phyloP scores from a whole-genome alignment of 257 asterid species.

The Solanum pinnatisectum region DNA sequence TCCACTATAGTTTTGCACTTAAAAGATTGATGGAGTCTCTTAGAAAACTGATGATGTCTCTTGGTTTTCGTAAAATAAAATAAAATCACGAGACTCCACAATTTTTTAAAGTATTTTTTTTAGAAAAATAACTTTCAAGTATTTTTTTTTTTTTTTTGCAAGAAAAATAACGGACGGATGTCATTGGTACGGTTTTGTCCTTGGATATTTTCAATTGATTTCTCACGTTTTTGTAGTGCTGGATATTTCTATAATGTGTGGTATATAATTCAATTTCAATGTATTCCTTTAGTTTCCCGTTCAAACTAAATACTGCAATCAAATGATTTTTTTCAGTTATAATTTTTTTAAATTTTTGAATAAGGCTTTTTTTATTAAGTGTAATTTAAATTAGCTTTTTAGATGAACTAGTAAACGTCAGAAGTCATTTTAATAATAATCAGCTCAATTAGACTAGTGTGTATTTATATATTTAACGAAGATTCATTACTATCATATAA shows the following conservation, averaged over 20 bases:
- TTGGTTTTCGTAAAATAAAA: background rate
- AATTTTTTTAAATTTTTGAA: background rate
- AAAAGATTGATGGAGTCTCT: background rate
- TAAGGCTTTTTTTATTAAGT: background rate
- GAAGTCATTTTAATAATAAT: background rate
- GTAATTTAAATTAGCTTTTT: background rate
- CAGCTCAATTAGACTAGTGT: background rate
- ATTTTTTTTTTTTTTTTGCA: too few relatives aligned
- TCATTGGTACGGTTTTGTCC: background rate
- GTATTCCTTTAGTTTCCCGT: background rate
- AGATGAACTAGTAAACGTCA: background rate
- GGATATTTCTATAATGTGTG: background rate
- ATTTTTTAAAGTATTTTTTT: background rate
- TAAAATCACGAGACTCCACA: background rate
- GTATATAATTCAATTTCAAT: background rate
- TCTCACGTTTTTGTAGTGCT: background rate
- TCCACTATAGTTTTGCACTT: background rate
- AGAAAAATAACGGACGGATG: background rate
- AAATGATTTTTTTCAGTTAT: background rate
- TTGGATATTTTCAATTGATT: background rate
- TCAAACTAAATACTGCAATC: background rate
- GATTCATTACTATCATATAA: background rate
- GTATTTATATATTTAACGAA: background rate
- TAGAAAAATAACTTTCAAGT: too few relatives aligned
- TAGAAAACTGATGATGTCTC: background rate